phyloP scores from a whole-genome alignment of 176 grass and related monocot genomes.

The Rhynchospora breviuscula region DNA sequence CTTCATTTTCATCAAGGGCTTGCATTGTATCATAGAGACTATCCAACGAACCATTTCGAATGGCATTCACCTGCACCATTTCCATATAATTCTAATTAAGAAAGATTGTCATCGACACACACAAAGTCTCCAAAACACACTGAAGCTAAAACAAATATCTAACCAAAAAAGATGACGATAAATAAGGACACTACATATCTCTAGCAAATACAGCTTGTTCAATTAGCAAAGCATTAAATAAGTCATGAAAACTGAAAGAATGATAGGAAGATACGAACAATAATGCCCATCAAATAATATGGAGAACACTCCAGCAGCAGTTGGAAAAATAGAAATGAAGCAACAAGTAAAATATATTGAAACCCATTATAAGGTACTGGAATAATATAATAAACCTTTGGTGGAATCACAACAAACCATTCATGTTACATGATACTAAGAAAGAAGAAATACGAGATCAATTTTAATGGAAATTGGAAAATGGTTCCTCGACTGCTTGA shows the following conservation, averaged over 20 bases:
- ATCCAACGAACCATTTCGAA: conserved; percentile 62
- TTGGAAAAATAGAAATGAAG: background rate
- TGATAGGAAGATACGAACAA: background rate
- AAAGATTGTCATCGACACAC: background rate
- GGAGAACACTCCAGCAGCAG: background rate
- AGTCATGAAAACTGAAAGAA: background rate
- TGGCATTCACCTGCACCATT: conserved; percentile 66
- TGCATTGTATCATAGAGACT: conserved; percentile 81
- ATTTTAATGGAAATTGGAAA: conserved; percentile 10
- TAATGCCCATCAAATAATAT: background rate
- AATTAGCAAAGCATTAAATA: background rate
- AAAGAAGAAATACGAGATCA: background rate
- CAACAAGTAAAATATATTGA: background rate
- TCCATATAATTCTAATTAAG: background rate
- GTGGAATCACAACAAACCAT: background rate
- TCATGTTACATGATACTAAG: background rate
- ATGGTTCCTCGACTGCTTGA: background rate
- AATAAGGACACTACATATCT: background rate
- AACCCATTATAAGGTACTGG: background rate
- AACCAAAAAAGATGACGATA: background rate
- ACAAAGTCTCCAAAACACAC: background rate
- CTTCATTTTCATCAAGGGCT: conserved; percentile 49
- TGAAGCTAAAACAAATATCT: background rate
- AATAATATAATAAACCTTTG: background rate
- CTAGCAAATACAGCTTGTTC: background rate